These are phyloP conservation scores for Annulohypoxylon maeteangense DNA, from an alignment of 495 filamentous ascomycete species.

Conservation along the genomic window DNA sequence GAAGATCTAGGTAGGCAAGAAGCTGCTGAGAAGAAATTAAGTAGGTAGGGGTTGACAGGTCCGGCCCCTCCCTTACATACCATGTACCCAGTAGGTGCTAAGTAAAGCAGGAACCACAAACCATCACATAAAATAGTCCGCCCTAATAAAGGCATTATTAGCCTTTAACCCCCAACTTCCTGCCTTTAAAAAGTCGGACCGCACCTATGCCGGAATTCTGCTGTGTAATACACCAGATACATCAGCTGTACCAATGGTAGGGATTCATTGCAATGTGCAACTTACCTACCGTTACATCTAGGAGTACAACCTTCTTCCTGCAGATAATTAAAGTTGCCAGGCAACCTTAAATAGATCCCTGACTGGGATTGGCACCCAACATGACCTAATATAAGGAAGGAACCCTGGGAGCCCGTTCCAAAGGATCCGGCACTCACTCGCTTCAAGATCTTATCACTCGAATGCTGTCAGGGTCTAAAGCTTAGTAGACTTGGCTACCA, in stretches of 20 bases:
- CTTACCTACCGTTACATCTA: background rate
- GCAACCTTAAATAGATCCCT: background rate
- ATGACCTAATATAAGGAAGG: background rate
- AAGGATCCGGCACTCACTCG: conserved; percentile 3
- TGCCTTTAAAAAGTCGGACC: background rate
- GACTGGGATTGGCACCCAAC: background rate
- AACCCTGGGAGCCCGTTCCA: background rate
- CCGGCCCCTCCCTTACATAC: no score
- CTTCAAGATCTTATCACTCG: background rate
- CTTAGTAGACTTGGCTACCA: background rate
- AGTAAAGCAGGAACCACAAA: background rate
- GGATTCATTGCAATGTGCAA: background rate
- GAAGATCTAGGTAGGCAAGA: background rate
- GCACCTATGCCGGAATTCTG: background rate
- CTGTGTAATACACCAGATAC: background rate
- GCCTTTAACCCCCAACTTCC: background rate
- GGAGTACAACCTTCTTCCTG: background rate
- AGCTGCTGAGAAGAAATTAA: background rate
- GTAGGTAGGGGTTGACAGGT: no score
- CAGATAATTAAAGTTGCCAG: background rate
- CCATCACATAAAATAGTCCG: background rate
- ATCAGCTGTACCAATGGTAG: background rate
- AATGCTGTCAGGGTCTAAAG: background rate
- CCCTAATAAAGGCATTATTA: background rate
- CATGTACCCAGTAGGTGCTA: no score